Conservation (phyloP, 2,329 filamentous ascomycete species). For the Aspergillus caelatus region DNA sequence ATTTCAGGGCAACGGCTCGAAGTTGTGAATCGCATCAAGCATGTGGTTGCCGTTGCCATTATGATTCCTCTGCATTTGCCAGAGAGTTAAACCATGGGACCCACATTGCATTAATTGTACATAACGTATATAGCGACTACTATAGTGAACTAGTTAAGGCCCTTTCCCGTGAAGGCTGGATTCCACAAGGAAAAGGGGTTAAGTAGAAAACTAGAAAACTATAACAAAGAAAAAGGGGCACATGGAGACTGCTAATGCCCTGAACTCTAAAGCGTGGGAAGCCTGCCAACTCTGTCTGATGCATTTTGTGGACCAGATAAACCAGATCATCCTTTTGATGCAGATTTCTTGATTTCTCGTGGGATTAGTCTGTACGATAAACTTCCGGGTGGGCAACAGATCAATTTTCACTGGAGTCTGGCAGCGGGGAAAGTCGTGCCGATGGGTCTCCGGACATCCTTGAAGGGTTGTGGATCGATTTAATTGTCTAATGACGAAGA, state of each 20-base stretch:
- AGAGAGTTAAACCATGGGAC: not conserved
- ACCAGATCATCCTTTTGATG: not conserved
- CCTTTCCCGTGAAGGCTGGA: not conserved
- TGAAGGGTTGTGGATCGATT: not conserved
- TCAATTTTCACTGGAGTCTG: not conserved
- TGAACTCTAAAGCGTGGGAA: not conserved
- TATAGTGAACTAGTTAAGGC: not conserved
- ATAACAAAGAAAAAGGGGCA: not conserved
- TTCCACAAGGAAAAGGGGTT: not conserved
- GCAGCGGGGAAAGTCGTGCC: not conserved
- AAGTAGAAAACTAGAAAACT: not conserved
- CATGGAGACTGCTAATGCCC: not conserved
- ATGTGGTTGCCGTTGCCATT: not conserved
- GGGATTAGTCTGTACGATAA: not conserved
- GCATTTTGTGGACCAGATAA: not conserved
- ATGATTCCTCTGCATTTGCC: not conserved
- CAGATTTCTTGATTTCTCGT: not conserved
- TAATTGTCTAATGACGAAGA: not conserved
- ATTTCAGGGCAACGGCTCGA: conserved; percentile 3
- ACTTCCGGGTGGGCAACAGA: not conserved
- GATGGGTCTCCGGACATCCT: not conserved
- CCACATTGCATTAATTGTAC: too few species aligned
- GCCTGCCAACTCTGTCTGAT: not conserved
- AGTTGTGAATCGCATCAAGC: not conserved
- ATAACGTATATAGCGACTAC: not conserved